Base-by-base conservation (phyloP, 208 protist genomes). In the Acanthamoeba polyphaga region DNA sequence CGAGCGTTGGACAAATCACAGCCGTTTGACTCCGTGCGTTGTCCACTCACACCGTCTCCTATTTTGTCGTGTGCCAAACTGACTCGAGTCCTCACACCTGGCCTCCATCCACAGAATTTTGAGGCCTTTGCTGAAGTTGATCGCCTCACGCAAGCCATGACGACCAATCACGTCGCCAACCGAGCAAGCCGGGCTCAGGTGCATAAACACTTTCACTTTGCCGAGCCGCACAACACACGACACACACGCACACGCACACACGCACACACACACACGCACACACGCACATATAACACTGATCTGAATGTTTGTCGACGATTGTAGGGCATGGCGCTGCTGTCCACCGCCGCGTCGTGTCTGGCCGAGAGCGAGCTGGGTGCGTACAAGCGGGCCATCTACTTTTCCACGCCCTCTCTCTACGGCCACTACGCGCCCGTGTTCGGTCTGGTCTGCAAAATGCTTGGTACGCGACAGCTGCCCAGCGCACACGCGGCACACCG, bases 271-370 rank as follows among this genome's bases (percentile, higher is more conserved):
- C 46, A 12, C 46, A 49, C 46, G 46, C 38, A 17, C 53, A 10
- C 53, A 60, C 53, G 53, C 53, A 58, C 51, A 17, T 17, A 55
- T 55, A 15, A 9, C 53, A 60, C 53, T 22, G 17, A 22, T 22
- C 53, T 60, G 53, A 60, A 38, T 60, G 38, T 53, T 60, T 13
- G 78, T 1, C 24, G 15, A 53, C 29, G 46, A n/a, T 17, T 3
- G 27, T 27, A 88, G 80, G 80, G 80, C 80, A 88, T 88, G 80
- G 80, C 80, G 13, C 17, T 88, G 80, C 80, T 88, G 24, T 88
- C 80, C 51, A 88, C 80, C 24, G 43, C 80, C 27, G 29, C 80
- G 8, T 51, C 51, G 49, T 88, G 80, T 19, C 51, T 88, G 49
- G n/a, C 43, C n/a, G 49, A 88, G 15, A 88, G n/a, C n/a, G 80